A percentile compares a stretch with the other conserved stretches of the same genome.
Conservation (phyloP, 108 stramenopile genomes). For the Asterionellopsis glacialis region DNA sequence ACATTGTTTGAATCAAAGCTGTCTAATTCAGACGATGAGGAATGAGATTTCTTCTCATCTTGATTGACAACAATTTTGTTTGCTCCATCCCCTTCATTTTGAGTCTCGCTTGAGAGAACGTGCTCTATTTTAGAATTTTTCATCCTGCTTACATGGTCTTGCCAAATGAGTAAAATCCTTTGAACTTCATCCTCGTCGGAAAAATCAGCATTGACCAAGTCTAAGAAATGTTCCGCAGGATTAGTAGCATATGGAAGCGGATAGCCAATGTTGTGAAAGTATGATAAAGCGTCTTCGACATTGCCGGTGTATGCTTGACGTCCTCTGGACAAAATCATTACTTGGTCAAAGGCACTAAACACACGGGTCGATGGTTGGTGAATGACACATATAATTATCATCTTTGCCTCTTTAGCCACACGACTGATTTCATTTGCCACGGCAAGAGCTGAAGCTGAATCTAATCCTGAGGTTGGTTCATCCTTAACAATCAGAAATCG, state of each 20-base stretch:
- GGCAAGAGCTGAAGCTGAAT: constrained; percentile 8
- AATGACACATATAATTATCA: constrained; percentile 47
- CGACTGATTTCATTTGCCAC: constrained; percentile 15
- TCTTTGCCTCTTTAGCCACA: constrained; percentile 33
- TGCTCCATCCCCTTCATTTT: background rate
- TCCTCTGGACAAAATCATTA: background rate
- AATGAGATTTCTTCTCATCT: too few relatives aligned
- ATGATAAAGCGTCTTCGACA: background rate
- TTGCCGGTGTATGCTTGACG: background rate
- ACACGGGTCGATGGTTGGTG: constrained; percentile 80
- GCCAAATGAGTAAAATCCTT: constrained; percentile 21
- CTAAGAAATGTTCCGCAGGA: constrained; percentile 14
- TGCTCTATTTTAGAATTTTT: too few relatives aligned
- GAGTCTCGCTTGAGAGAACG: too few relatives aligned
- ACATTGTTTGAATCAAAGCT: too few relatives aligned
- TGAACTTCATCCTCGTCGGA: constrained; percentile 16
- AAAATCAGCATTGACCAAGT: constrained; percentile 33
- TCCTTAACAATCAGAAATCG: too few relatives aligned
- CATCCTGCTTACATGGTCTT: background rate
- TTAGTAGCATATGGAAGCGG: background rate
- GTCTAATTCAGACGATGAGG: too few relatives aligned
- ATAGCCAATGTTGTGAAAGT: background rate
- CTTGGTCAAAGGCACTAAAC: constrained; percentile 33
- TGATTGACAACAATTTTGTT: constrained; percentile 1
- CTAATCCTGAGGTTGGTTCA: background rate